Evolutionary conservation across 805 yeast species (phyloP).

Genomic region (Helenozyma baotianmanensis): DNA sequence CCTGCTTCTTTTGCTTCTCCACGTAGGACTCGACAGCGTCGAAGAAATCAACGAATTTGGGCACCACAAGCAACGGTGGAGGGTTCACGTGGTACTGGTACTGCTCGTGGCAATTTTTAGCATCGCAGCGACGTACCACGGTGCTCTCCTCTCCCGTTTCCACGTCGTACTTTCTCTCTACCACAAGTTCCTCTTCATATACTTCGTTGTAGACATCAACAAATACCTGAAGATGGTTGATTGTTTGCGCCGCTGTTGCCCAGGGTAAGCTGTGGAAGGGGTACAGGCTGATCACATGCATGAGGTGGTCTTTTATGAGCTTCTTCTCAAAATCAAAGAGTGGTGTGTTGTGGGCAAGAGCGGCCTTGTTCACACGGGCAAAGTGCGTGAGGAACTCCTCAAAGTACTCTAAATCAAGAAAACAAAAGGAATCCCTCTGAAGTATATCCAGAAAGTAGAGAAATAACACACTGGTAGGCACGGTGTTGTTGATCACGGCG

Average conservation of each 20-base stretch:
- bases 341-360: slow-evolving; percentile 1
- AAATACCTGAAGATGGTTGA: slow-evolving; percentile 14
- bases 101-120: slow-evolving; percentile 1
- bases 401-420: slow-evolving; percentile 12
- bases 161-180: slow-evolving; percentile 7
- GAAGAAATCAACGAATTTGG: slow-evolving; percentile 13
- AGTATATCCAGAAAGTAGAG: slow-evolving; percentile 26
- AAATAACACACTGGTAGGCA: slow-evolving; percentile 25
- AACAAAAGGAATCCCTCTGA: slow-evolving; percentile 1
- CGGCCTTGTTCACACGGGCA: slow-evolving; percentile 5
- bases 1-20: too few species aligned
- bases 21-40: not conserved
- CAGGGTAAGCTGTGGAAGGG: slow-evolving; percentile 7
- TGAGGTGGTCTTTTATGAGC: slow-evolving; percentile 8
- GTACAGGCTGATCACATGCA: slow-evolving; percentile 6
- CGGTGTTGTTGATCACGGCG: slow-evolving; percentile 11
- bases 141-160: slow-evolving; percentile 10
- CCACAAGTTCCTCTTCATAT: slow-evolving; percentile 10
- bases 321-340: slow-evolving; percentile 8
- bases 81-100: not conserved
- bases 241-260: slow-evolving; percentile 13
- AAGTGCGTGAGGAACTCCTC: slow-evolving; percentile 14
- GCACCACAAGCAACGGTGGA: slow-evolving; percentile 1
- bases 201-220: slow-evolving; percentile 14
- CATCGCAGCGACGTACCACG: slow-evolving; percentile 6